These are phyloP conservation scores for Deinandra increscens DNA, from an alignment of 129 eudicot species.

Conservation along the genomic window DNA sequence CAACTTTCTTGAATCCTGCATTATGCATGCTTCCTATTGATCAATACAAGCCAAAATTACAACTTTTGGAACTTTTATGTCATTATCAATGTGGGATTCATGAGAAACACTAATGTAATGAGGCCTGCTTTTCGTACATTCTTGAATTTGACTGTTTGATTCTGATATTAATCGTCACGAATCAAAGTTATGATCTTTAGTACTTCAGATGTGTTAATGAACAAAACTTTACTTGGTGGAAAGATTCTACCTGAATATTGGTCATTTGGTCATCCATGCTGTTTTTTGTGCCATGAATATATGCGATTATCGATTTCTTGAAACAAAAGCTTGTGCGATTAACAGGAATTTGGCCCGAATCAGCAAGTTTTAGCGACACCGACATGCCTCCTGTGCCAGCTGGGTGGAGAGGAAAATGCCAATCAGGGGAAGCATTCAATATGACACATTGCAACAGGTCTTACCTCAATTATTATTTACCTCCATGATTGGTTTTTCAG, in stretches of 20 bases:
- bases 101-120: background rate
- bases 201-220: background rate
- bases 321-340: background rate
- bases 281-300: background rate
- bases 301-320: background rate
- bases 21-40: background rate
- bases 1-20: background rate
- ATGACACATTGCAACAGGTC: constrained; percentile 82
- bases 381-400: constrained; percentile 87
- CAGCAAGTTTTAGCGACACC: constrained; percentile 68
- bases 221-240: no score
- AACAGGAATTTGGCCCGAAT: constrained; percentile 92
- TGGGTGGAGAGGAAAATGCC: constrained; percentile 80
- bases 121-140: background rate
- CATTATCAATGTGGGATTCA: background rate
- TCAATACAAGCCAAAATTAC: constrained; percentile 5
- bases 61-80: constrained; percentile 10
- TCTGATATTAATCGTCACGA: background rate
- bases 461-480: constrained; percentile 12
- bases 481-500: constrained; percentile 7
- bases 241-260: background rate
- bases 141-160: background rate
- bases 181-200: background rate
- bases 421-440: constrained; percentile 85
- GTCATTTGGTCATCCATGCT: background rate